Evolutionary conservation across 352 stramenopile species (phyloP).

Genomic region (Pythium dissotocum): DNA sequence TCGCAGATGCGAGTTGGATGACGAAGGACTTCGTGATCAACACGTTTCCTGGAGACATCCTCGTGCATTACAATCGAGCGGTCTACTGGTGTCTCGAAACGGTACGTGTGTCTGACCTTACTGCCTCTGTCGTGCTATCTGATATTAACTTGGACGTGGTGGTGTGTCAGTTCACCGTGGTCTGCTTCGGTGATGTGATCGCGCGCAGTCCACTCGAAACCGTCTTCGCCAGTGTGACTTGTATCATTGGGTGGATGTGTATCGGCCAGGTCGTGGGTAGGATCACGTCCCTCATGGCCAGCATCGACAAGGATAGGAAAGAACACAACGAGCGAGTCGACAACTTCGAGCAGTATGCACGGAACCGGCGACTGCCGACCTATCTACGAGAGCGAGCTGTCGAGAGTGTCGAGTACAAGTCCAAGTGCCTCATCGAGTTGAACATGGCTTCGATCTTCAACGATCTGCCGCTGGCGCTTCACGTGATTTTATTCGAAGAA

Average conservation of each 20-base stretch:
- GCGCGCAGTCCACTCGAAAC: conserved; percentile 57
- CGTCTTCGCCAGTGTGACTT: conserved; percentile 56
- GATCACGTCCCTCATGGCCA: conserved; percentile 72
- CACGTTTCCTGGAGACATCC: conserved; percentile 42
- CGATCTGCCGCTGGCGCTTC: conserved; percentile 44
- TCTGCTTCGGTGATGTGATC: conserved; percentile 72
- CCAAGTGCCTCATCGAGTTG: conserved; percentile 48
- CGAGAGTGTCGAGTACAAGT: conserved; percentile 58
- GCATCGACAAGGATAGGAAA: conserved; percentile 54
- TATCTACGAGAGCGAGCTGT: conserved; percentile 48
- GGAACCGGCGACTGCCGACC: conserved; percentile 39
- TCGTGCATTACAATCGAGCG: conserved; percentile 62
- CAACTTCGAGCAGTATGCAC: conserved; percentile 69
- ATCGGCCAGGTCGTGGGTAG: conserved; percentile 67
- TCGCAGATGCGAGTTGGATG: conserved; percentile 46
- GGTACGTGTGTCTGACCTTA: conserved; percentile 31
- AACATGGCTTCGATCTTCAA: conserved; percentile 36
- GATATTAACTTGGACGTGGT: background rate
- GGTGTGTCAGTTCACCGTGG: conserved; percentile 63
- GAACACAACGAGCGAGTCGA: conserved; percentile 47
- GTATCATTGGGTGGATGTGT: conserved; percentile 73
- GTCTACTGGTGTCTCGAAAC: conserved; percentile 79
- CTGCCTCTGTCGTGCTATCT: too few species aligned
- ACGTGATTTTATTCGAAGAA: conserved; percentile 48
- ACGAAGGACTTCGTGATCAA: conserved; percentile 51